Base-by-base conservation (phyloP, 2,329 filamentous ascomycete species). In the Aspergillus pseudoglaucus region DNA sequence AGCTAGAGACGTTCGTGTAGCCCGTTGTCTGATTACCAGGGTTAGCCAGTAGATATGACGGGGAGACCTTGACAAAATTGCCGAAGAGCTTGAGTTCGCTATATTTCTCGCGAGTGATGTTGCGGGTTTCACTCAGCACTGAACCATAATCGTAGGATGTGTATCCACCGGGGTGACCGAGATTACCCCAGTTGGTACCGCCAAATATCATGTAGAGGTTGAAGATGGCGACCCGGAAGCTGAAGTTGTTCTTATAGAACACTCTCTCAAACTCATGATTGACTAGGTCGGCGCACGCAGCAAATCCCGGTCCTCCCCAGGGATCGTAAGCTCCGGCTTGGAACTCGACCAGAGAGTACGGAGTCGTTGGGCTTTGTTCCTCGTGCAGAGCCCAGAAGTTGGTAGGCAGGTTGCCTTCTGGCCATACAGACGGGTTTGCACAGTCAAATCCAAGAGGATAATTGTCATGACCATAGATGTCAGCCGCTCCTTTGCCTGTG, bases 151-250 rank as follows among this genome's bases (percentile, higher is more conserved):
- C 80, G 57, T 83, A 83, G 3, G 73, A 77, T 0, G 78, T 82
- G 51, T 83, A 83, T 2, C 77, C 81, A 9, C 81, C 83, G 8
- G 83, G 76, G 54, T 88, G 81, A 0, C 87, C 85, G 4, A 88
- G 66, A 52, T 89, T 90, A 0, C 87, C 87, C 88, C 87, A 91
- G 61, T 91, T 93, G 0, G 87, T 90, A 5, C 87, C 88, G 12
- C 88, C 88, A 54, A 78, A 87, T 1, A 78, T 83, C 87, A 90
- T 90, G 63, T 90, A 90, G 1, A 88, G 60, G 55, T 83, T 90
- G 48, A 89, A 72, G 6, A 91, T 79, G 0, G 79, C 81, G 2
- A 83, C 77, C 0, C 82, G 83, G 14, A 83, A 79, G 33, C 81
- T 80, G 45, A 83, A 79, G 45, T 82, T 75, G 55, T 89, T 88